Evolutionary conservation across 345 rosid genomes (phyloP), one percentile per base, ranked within the genome.

Genomic region (Xanthoceras sorbifolium): DNA sequence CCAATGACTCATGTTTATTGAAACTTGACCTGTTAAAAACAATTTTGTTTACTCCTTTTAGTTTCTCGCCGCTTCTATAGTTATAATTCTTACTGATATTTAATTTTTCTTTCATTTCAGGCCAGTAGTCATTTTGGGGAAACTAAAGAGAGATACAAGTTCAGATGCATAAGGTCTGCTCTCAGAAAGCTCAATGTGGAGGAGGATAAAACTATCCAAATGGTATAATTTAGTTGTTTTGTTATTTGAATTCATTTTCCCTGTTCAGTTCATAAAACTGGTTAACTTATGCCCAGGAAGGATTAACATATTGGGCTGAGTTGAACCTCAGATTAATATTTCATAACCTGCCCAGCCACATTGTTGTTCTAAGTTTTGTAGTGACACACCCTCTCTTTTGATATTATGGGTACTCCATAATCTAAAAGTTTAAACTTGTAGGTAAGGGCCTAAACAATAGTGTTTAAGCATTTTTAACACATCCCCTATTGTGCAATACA

Each of bases 101-200:
- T 31, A 29, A 11, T 72, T 62, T 62, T 38, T 2, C 12, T 26
- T 6, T 0, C 40, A 28, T 61, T 40, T 42, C 87, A 93, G 97
- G 88, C 81, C 55, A 83, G 84, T 73, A 79, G 78, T 78, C 84
- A 85, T 84, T 76, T 81, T 77, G 87, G 82, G 81, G 84, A 86
- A 76, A 72, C 80, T 62, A 40, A 80, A 69, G 93, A 88, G 84
- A 81, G 86, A 59, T 80, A 73, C 74, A 77, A 74, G 76, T 75
- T 70, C 64, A 72, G 80, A 64, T 64, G 64, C 82, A 52, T 88
- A 77, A 84, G 66, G 78, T 80, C 89, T 85, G 82, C 93, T 78
- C 77, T 91, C 57, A 76, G 80, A 77, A 91, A 87, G 80, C 73
- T 87, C 61, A 74, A 69, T 73, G 71, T 84, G 84, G 74, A 70